These are phyloP conservation scores for Epichloe baconii DNA, from an alignment of 2,329 filamentous ascomycete genomes.

Conservation along the genomic window DNA sequence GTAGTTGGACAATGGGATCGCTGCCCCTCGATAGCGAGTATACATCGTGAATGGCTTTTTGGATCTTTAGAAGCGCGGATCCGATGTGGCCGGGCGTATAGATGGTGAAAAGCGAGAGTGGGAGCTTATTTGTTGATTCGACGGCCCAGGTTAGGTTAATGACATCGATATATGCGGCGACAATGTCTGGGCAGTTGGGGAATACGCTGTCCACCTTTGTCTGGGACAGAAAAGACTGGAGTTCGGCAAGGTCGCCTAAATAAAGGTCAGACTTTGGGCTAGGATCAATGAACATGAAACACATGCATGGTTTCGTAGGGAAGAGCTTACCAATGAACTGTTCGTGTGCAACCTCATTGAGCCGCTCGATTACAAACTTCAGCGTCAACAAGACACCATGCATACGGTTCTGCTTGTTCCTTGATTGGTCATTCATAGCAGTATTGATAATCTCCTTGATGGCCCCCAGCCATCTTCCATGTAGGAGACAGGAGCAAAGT, in stretches of 20 bases:
- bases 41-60: constrained; percentile 24
- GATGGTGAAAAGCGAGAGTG: constrained; percentile 11
- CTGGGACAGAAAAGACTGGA: constrained; percentile 18
- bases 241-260: constrained; percentile 18
- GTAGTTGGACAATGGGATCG: constrained; percentile 13
- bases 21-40: constrained; percentile 17
- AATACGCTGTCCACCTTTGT: constrained; percentile 13
- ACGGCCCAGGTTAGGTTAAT: constrained; percentile 28
- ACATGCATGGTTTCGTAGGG: no score
- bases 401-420: constrained; percentile 33
- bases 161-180: constrained; percentile 33
- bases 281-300: background rate
- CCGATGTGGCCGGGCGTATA: constrained; percentile 9
- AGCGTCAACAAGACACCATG: constrained; percentile 46
- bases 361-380: constrained; percentile 43
- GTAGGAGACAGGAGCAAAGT: constrained; percentile 48
- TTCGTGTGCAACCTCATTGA: constrained; percentile 32
- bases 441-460: constrained; percentile 25
- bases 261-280: background rate
- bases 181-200: constrained; percentile 26
- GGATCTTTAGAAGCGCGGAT: constrained; percentile 27
- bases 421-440: constrained; percentile 13
- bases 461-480: constrained; percentile 32
- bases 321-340: constrained; percentile 27
- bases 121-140: constrained; percentile 10